Percentiles rank a stretch among this genome's conserved stretches.
phyloP scores from a whole-genome alignment of 495 filamentous ascomycete genomes.

The Staphylotrichum longicolle region DNA sequence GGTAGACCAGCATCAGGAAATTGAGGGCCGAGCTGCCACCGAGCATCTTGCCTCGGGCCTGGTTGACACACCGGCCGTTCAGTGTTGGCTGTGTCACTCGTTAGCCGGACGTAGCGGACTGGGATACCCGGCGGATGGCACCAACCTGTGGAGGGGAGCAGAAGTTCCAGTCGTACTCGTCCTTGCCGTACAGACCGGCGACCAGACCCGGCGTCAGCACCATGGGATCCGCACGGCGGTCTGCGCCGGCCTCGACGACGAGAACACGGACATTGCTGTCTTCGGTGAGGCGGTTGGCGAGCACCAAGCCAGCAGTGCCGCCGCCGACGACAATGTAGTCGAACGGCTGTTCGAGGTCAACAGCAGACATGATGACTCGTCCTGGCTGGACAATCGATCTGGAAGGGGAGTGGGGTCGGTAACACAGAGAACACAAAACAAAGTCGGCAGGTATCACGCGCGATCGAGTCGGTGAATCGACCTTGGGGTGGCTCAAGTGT shows the following conservation, averaged over 20 bases:
- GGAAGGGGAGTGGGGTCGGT: too few relatives aligned
- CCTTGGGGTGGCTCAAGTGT: not conserved
- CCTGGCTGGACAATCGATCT: too few relatives aligned
- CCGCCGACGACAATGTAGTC: slow-evolving; percentile 87
- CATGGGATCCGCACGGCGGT: slow-evolving; percentile 46
- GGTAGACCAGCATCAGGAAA: slow-evolving; percentile 48
- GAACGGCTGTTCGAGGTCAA: slow-evolving; percentile 42
- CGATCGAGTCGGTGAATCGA: not conserved
- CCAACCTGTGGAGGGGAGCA: slow-evolving; percentile 49
- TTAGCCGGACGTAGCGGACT: slow-evolving; percentile 8
- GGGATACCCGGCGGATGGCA: not conserved
- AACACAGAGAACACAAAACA: not conserved
- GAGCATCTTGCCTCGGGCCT: slow-evolving; percentile 54
- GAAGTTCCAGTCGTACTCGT: slow-evolving; percentile 57
- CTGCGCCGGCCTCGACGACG: slow-evolving; percentile 56
- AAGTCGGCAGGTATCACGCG: not conserved
- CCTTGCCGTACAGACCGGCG: slow-evolving; percentile 44
- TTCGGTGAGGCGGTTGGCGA: slow-evolving; percentile 60
- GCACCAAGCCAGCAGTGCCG: slow-evolving; percentile 83
- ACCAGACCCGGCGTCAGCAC: slow-evolving; percentile 50
- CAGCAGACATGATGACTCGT: slow-evolving; percentile 10
- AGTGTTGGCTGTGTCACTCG: slow-evolving; percentile 29
- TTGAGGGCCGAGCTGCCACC: slow-evolving; percentile 60
- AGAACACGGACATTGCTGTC: slow-evolving; percentile 42
- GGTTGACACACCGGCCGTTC: slow-evolving; percentile 34